phyloP scores from a whole-genome alignment of 768 basidiomycete species.

The Tulasnella sp. region DNA sequence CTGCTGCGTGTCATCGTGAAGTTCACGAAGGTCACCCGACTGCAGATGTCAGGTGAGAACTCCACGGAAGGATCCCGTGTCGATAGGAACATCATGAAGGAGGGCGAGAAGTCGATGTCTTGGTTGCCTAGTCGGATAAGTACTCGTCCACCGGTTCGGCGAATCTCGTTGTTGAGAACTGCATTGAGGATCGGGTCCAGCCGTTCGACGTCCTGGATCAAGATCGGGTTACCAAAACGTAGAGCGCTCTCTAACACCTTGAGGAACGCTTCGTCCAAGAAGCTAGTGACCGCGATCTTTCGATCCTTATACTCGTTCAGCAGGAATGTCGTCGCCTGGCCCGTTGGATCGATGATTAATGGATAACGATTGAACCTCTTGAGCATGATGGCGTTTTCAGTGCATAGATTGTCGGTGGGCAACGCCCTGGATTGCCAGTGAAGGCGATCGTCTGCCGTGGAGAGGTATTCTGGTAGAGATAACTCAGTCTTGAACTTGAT shows the following conservation, averaged over 20 bases:
- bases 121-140: constrained; percentile 93
- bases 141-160: constrained; percentile 92
- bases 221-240: constrained; percentile 92
- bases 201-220: constrained; percentile 97
- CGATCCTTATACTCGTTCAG: constrained; percentile 90
- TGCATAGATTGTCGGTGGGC: constrained; percentile 92
- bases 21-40: constrained; percentile 90
- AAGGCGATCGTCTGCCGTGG: constrained; percentile 91
- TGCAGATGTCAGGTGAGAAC: constrained; percentile 97
- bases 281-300: constrained; percentile 96
- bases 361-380: constrained; percentile 97
- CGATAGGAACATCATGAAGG: constrained; percentile 99
- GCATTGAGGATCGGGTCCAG: constrained; percentile 96
- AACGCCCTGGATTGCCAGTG: constrained; percentile 92
- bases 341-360: constrained; percentile 94
- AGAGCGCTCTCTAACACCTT: constrained; percentile 98
- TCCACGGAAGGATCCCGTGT: constrained; percentile 96
- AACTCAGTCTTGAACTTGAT: constrained; percentile 89
- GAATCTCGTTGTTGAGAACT: constrained; percentile 92
- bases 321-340: constrained; percentile 90
- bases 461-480: constrained; percentile 89
- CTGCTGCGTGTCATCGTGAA: constrained; percentile 99
- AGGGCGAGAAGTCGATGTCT: constrained; percentile 98
- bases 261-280: constrained; percentile 96
- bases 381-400: constrained; percentile 99